These are phyloP conservation scores for Ceratocystis ficicola DNA, from an alignment of 2,329 filamentous ascomycete species.

Conservation along the genomic window DNA sequence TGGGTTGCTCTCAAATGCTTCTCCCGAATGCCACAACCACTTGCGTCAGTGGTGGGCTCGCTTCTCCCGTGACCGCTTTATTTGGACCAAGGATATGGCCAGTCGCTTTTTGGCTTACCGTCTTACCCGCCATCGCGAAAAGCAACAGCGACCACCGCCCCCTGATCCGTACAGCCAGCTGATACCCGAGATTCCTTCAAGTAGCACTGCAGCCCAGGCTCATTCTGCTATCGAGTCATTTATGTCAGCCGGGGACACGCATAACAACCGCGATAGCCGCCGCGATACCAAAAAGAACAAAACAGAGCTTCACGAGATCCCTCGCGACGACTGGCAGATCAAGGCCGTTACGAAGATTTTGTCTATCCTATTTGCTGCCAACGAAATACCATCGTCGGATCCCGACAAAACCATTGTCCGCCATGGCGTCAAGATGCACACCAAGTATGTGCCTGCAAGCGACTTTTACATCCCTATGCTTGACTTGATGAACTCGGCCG, in stretches of 20 bases:
- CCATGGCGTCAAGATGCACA: slow-evolving; percentile 32
- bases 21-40: slow-evolving; percentile 62
- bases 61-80: slow-evolving; percentile 54
- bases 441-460: slow-evolving; percentile 63
- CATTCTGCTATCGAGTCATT: slow-evolving; percentile 14
- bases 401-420: slow-evolving; percentile 26
- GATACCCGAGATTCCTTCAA: slow-evolving; percentile 54
- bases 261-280: neutral
- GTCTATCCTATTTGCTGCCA: slow-evolving; percentile 70
- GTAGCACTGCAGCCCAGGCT: slow-evolving; percentile 3
- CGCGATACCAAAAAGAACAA: slow-evolving; percentile 7
- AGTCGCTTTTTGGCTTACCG: slow-evolving; percentile 72
- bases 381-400: slow-evolving; percentile 41
- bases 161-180: slow-evolving; percentile 53
- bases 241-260: neutral
- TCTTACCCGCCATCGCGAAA: slow-evolving; percentile 57
- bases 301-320: slow-evolving; percentile 2
- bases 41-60: slow-evolving; percentile 68
- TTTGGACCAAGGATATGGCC: slow-evolving; percentile 62
- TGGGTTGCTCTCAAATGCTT: slow-evolving; percentile 64
- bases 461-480: slow-evolving; percentile 81
- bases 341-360: slow-evolving; percentile 69
- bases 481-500: slow-evolving; percentile 64
- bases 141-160: slow-evolving; percentile 46
- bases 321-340: slow-evolving; percentile 72